phyloP scores from a whole-genome alignment of 305 asterid species.

The Fraxinus dipetala region DNA sequence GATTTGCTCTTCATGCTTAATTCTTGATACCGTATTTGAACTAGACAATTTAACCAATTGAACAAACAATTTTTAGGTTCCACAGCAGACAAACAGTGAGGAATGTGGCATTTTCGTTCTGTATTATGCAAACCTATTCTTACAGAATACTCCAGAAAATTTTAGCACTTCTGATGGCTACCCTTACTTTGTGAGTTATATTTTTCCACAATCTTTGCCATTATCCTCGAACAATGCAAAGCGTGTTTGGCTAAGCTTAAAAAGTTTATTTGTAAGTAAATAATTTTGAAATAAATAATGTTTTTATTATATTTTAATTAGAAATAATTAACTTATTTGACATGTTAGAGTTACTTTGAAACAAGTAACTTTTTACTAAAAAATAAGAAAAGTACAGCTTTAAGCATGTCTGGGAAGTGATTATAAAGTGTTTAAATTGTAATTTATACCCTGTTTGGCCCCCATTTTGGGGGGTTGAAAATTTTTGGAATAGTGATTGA shows the following conservation, averaged over 20 bases:
- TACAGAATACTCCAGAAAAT: slow-evolving; percentile 39
- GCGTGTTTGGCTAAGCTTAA: background rate
- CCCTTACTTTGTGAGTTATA: slow-evolving; percentile 48
- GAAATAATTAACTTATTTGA: background rate
- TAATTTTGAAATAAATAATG: background rate
- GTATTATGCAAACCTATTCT: slow-evolving; percentile 31
- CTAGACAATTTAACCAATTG: slow-evolving; percentile 7
- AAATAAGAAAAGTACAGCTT: background rate
- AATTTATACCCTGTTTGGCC: too few relatives aligned
- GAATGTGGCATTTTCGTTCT: slow-evolving; percentile 49
- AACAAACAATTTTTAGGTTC: slow-evolving; percentile 37
- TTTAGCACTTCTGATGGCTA: slow-evolving; percentile 42
- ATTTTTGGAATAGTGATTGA: too few relatives aligned
- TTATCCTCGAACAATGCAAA: background rate
- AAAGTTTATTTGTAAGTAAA: background rate
- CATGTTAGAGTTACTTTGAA: background rate
- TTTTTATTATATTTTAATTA: too few relatives aligned
- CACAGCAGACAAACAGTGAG: slow-evolving; percentile 44
- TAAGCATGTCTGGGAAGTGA: background rate
- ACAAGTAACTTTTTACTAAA: background rate
- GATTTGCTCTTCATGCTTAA: background rate
- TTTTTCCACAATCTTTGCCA: background rate
- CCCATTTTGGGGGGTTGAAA: too few relatives aligned
- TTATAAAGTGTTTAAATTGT: too few relatives aligned
- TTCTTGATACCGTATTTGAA: background rate